Evolutionary conservation across 1,139 yeast genomes (phyloP).

Genomic region (Eremothecium sinecaudum): DNA sequence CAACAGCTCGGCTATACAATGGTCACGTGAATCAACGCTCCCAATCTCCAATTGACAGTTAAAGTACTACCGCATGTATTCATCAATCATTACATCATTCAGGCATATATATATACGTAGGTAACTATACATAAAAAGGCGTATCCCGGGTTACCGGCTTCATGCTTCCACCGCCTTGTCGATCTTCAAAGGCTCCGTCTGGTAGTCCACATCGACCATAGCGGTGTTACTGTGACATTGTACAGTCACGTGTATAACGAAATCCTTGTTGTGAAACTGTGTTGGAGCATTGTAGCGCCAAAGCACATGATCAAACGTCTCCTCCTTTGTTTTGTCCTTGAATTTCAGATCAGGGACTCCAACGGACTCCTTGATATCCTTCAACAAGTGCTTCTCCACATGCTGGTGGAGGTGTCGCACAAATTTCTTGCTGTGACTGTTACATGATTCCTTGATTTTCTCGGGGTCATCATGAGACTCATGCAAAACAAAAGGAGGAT

Average conservation of each 20-base stretch:
- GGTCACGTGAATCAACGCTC: too few relatives aligned
- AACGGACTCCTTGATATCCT: conserved; percentile 53
- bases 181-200: conserved; percentile 32
- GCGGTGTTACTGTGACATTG: conserved; percentile 54
- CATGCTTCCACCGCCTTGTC: conserved; percentile 1
- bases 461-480: conserved; percentile 64
- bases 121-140: too few relatives aligned
- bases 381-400: conserved; percentile 57
- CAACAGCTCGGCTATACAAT: too few relatives aligned
- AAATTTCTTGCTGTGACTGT: conserved; percentile 62
- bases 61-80: too few relatives aligned
- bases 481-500: conserved; percentile 63
- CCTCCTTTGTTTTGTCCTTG: conserved; percentile 42
- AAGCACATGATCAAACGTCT: conserved; percentile 38
- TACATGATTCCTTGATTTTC: conserved; percentile 62
- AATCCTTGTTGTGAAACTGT: conserved; percentile 40
- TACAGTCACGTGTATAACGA: conserved; percentile 47
- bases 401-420: conserved; percentile 70
- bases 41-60: too few relatives aligned
- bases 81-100: too few relatives aligned
- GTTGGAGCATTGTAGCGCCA: conserved; percentile 49
- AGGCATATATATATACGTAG: too few relatives aligned
- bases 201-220: conserved; percentile 50
- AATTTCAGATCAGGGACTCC: conserved; percentile 47
- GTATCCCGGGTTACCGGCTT: too few relatives aligned